A percentile compares a stretch with the other conserved stretches of the same genome.
These are phyloP conservation scores for Intubia oerlemansii DNA, from an alignment of 2,329 filamentous ascomycete genomes.

Conservation along the genomic window DNA sequence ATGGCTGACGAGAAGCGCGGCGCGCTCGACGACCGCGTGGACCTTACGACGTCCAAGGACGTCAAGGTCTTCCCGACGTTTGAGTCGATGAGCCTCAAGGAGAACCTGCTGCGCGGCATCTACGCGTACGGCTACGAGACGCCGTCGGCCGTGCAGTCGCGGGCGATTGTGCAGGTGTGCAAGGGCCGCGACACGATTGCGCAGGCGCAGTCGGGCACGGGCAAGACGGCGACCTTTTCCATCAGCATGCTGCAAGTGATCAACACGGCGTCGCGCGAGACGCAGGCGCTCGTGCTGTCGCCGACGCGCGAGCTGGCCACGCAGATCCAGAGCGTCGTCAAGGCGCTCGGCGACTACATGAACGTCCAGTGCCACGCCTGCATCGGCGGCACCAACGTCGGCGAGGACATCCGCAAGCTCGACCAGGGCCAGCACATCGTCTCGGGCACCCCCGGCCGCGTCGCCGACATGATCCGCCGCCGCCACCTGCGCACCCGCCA, in stretches of 20 bases:
- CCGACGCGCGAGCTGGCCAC: constrained; percentile 93
- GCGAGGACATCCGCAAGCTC: constrained; percentile 92
- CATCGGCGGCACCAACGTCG: constrained; percentile 93
- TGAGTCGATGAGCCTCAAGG: constrained; percentile 92
- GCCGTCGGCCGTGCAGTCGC: constrained; percentile 89
- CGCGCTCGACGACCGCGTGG: constrained; percentile 91
- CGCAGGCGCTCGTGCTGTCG: constrained; percentile 84
- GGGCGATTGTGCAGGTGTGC: constrained; percentile 96
- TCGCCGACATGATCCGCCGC: constrained; percentile 44
- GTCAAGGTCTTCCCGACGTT: constrained; percentile 88
- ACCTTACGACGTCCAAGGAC: constrained; percentile 96
- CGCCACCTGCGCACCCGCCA: constrained; percentile 34
- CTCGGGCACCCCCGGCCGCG: constrained; percentile 88
- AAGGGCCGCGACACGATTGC: constrained; percentile 98
- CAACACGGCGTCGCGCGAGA: constrained; percentile 79
- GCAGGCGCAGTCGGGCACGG: constrained; percentile 89
- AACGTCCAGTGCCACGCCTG: constrained; percentile 98
- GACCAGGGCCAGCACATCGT: constrained; percentile 97
- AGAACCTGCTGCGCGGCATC: constrained; percentile 88
- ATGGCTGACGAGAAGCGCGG: constrained; percentile 59
- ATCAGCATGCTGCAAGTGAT: constrained; percentile 94
- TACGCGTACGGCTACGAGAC: constrained; percentile 99
- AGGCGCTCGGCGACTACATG: constrained; percentile 99
- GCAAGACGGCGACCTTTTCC: constrained; percentile 91
- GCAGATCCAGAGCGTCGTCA: constrained; percentile 95